Evolutionary conservation across 495 filamentous ascomycete species (phyloP), one percentile per base, ranked within the genome.

Genomic region (Saxophila tyrrhenica): DNA sequence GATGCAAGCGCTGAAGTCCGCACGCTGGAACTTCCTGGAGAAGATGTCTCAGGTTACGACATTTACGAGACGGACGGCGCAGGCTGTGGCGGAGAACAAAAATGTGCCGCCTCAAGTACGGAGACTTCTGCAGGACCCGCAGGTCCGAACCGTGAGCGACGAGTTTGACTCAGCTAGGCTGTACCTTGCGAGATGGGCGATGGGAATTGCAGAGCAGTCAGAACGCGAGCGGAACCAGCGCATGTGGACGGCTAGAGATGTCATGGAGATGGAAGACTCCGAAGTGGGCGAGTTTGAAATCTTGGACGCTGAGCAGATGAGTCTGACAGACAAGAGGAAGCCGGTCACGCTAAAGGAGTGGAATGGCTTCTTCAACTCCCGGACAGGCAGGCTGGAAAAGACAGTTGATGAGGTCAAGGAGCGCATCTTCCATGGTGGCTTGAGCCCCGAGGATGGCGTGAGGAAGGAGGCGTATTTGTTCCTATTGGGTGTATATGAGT

Each of bases 401-500:
- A 94, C 89, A 0, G 75, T 79, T 15, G 87, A 95, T 48, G 94
- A 98, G 64, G 88, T 94, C 53, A 98, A 96, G 65, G 91, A 97
- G 63, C 75, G 92, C 10, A 82, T 97, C 41, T 98, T 98, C 70
- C 91, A 97, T 65, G 94, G 91, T 45, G 92, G 94, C 0, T 73
- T 97, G 2, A 82, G 94, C 66, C 77, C 88, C 0, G 85, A 90
- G 25, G 89, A 95, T 64, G 89, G 88, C 0, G 90, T 92, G 21
- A 76, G 92, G 43, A 96, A 96, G 69, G 89, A 95, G 65, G 94
- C 89, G 5, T 98, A 94, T 92, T 72, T 97, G 39, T 97, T 95
- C 72, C 67, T 98, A 17, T 76, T 98, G 0, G 92, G 85, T 13
- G 86, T 97, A 0, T 86, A 90, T 65, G 83, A 87, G 0, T 98